These are phyloP conservation scores for Arthrobotrys iridis DNA, from an alignment of 2,329 filamentous ascomycete genomes.

Conservation along the genomic window DNA sequence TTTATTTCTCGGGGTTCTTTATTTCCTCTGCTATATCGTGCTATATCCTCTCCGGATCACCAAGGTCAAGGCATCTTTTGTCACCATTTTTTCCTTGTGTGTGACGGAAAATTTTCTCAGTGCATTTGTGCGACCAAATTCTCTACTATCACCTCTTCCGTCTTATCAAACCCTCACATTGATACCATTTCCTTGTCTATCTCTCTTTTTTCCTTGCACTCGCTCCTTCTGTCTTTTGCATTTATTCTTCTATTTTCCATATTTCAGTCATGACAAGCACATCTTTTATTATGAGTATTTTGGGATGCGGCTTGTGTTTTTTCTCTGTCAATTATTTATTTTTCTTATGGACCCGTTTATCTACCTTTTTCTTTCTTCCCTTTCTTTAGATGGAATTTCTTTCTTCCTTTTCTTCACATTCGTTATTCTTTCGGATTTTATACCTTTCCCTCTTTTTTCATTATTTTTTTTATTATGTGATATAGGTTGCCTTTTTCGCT, in stretches of 20 bases:
- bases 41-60: constrained; percentile 9
- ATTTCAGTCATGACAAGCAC: constrained; percentile 11
- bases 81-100: constrained; percentile 25
- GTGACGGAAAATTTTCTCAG: constrained; percentile 39
- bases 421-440: constrained; percentile 9
- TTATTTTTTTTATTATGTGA: constrained; percentile 49
- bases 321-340: constrained; percentile 26
- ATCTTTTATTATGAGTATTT: constrained; percentile 36
- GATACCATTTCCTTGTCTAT: constrained; percentile 48
- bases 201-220: constrained; percentile 1
- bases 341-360: constrained; percentile 32
- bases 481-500: constrained; percentile 42
- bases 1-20: constrained; percentile 19
- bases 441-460: neutral
- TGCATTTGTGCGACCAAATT: constrained; percentile 41
- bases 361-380: neutral
- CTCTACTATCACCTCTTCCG: constrained; percentile 27
- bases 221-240: neutral
- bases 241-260: constrained; percentile 2
- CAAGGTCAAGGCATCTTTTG: constrained; percentile 30
- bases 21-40: constrained; percentile 17
- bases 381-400: constrained; percentile 34
- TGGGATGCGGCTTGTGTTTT: constrained; percentile 19
- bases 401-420: constrained; percentile 28
- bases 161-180: constrained; percentile 11